Evolutionary conservation across 192 early-diverging fungal species (phyloP).

Genomic region (Borealophlyctis nickersoniae): DNA sequence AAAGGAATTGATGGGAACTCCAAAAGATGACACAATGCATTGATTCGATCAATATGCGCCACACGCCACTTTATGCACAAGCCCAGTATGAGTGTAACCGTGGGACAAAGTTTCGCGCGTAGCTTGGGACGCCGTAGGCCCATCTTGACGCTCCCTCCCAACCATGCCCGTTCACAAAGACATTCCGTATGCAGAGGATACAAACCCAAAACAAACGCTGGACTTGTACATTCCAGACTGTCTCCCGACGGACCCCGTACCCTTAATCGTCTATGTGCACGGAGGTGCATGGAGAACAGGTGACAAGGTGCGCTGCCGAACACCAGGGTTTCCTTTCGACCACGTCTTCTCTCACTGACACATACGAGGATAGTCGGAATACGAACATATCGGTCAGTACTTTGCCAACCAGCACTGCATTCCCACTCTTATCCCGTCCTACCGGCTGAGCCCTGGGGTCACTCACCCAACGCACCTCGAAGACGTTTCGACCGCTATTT

Average conservation of each 20-base stretch:
- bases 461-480: constrained; percentile 66
- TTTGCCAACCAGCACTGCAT: constrained; percentile 47
- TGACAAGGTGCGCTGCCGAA: constrained; percentile 49
- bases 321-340: not conserved
- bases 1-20: too few relatives aligned
- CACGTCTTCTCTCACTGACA: not conserved
- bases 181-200: constrained; percentile 27
- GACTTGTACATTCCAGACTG: constrained; percentile 60
- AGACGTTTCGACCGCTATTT: constrained; percentile 59
- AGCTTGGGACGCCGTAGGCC: too few relatives aligned
- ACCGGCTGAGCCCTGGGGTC: constrained; percentile 50
- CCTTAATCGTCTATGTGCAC: constrained; percentile 71
- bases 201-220: constrained; percentile 43
- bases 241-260: constrained; percentile 11
- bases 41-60: too few relatives aligned
- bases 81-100: too few relatives aligned
- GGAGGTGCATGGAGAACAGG: constrained; percentile 86
- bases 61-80: too few relatives aligned
- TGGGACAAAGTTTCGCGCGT: too few relatives aligned
- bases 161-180: too few relatives aligned
- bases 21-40: too few relatives aligned
- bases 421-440: constrained; percentile 68
- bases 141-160: too few relatives aligned
- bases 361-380: constrained; percentile 34
- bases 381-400: constrained; percentile 43